phyloP scores from a whole-genome alignment of 768 basidiomycete species.

The Lentinula edodes region DNA sequence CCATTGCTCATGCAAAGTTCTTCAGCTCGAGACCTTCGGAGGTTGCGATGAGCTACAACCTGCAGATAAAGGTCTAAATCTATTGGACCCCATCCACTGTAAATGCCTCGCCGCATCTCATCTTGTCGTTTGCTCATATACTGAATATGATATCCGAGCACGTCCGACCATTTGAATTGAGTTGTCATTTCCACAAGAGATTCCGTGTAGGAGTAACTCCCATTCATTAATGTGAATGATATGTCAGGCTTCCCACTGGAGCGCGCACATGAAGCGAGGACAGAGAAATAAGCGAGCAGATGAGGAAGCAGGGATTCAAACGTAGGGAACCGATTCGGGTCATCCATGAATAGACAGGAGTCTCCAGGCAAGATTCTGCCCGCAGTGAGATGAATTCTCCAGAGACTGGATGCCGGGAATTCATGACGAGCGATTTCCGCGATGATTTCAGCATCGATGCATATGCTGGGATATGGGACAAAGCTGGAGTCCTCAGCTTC shows the following conservation, averaged over 20 bases:
- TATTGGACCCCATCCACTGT: constrained; percentile 8
- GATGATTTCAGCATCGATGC: too few species aligned
- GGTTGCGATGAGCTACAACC: too few species aligned
- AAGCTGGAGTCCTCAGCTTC: too few species aligned
- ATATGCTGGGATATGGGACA: too few species aligned
- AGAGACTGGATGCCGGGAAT: too few species aligned
- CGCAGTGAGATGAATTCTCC: too few species aligned
- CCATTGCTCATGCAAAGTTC: too few species aligned
- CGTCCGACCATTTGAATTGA: constrained; percentile 11
- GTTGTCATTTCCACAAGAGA: constrained; percentile 10
- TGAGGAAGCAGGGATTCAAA: not conserved
- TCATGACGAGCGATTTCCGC: too few species aligned
- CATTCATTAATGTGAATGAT: not conserved
- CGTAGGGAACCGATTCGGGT: not conserved
- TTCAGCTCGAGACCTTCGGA: too few species aligned
- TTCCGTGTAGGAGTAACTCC: not conserved
- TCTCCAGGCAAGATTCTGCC: too few species aligned
- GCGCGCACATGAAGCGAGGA: not conserved
- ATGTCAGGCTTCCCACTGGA: not conserved
- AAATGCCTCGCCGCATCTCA: constrained; percentile 10
- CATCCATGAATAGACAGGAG: too few species aligned
- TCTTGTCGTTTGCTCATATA: constrained; percentile 7
- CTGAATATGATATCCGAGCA: constrained; percentile 11
- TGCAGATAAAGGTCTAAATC: constrained; percentile 3
- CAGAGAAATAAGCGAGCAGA: not conserved